Evolutionary conservation across 805 yeast genomes (phyloP).

Genomic region (Scheffersomyces ergatensis): DNA sequence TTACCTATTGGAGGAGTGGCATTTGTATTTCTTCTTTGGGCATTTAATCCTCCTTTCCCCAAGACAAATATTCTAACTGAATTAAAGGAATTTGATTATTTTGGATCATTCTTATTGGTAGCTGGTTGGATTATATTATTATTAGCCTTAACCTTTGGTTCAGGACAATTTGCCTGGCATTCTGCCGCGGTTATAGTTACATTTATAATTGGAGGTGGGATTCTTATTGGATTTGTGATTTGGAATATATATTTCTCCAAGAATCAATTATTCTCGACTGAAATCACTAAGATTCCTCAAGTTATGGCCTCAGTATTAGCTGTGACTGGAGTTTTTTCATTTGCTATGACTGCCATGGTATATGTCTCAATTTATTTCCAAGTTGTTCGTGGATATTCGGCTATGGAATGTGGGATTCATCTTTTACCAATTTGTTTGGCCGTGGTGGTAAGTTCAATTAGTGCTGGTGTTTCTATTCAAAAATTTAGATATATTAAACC

Average conservation of each 20-base stretch:
- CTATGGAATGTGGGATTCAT: constrained; percentile 46
- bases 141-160: constrained; percentile 61
- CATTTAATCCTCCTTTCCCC: constrained; percentile 47
- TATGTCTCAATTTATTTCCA: constrained; percentile 45
- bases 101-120: constrained; percentile 49
- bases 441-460: constrained; percentile 34
- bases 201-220: constrained; percentile 31
- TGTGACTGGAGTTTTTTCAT: constrained; percentile 27
- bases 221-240: constrained; percentile 35
- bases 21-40: constrained; percentile 24
- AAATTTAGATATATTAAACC: constrained; percentile 42
- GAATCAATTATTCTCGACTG: constrained; percentile 43
- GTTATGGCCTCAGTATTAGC: constrained; percentile 37
- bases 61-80: constrained; percentile 33
- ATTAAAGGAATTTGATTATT: constrained; percentile 48
- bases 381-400: constrained; percentile 36
- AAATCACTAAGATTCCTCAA: constrained; percentile 36
- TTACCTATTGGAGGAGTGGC: constrained; percentile 40
- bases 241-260: constrained; percentile 43
- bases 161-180: constrained; percentile 57
- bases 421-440: constrained; percentile 42
- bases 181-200: constrained; percentile 33
- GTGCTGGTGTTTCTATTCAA: constrained; percentile 36
- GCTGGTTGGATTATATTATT: constrained; percentile 48
- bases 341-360: constrained; percentile 32